A percentile compares a stretch with the other conserved stretches of the same genome.
phyloP scores from a whole-genome alignment of 2,329 filamentous ascomycete species.

The Davidsoniella eucalypti region DNA sequence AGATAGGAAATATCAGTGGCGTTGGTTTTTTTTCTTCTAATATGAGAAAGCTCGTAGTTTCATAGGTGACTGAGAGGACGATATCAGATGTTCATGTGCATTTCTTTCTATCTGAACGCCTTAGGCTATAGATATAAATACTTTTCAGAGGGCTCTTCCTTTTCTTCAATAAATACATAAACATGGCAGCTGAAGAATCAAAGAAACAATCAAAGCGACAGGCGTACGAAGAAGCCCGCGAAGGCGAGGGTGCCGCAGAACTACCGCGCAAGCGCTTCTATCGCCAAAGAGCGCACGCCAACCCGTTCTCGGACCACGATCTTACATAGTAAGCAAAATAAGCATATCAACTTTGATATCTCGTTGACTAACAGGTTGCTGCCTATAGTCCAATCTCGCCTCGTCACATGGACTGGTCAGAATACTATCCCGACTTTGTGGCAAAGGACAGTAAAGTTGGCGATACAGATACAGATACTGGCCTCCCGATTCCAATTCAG shows the following conservation, averaged over 20 bases:
- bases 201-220: slow-evolving; percentile 50
- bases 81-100: not conserved
- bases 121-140: too few species aligned
- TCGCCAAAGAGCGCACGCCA: slow-evolving; percentile 88
- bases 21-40: slow-evolving; percentile 4
- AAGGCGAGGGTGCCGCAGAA: slow-evolving; percentile 31
- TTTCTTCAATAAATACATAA: not conserved
- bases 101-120: not conserved
- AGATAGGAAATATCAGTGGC: not conserved
- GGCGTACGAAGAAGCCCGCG: slow-evolving; percentile 34
- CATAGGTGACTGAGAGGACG: not conserved
- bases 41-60: not conserved
- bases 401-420: slow-evolving; percentile 78
- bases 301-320: slow-evolving; percentile 90
- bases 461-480: slow-evolving; percentile 2
- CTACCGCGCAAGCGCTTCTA: slow-evolving; percentile 93
- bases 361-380: slow-evolving; percentile 6
- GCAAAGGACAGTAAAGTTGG: slow-evolving; percentile 18
- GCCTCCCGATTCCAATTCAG: slow-evolving; percentile 9
- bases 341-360: not conserved
- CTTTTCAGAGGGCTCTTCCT: not conserved
- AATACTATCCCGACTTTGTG: slow-evolving; percentile 62
- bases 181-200: slow-evolving; percentile 18
- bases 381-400: slow-evolving; percentile 55
- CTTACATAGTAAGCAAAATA: slow-evolving; percentile 57